Percentiles rank a stretch among this genome's conserved stretches.
Evolutionary conservation across 1,284 basidiomycete species (phyloP).

Genomic region (Leucoagaricus sp.): DNA sequence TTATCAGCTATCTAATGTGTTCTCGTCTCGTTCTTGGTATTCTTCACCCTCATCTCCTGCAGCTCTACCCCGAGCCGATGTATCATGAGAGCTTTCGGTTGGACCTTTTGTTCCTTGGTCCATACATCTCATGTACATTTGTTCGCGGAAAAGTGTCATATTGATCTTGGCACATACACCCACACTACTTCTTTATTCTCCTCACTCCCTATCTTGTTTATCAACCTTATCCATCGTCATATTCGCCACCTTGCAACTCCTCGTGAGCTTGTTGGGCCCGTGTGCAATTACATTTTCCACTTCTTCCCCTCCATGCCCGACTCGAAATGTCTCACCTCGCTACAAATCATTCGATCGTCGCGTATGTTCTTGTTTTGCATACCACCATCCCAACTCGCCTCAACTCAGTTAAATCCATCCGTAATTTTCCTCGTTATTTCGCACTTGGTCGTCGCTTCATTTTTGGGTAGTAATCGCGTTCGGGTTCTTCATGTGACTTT

Average conservation of each 20-base stretch:
- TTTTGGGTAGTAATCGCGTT: not conserved
- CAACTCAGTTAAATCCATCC: no score
- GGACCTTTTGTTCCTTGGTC: not conserved
- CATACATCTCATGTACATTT: not conserved
- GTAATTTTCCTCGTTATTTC: not conserved
- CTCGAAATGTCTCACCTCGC: not conserved
- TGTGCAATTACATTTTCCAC: not conserved
- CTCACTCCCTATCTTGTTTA: not conserved
- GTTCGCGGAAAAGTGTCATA: slow-evolving; percentile 5
- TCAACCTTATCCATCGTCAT: not conserved
- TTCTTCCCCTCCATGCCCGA: not conserved
- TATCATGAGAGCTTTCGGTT: not conserved
- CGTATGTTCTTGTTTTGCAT: no score
- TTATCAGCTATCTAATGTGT: slow-evolving; percentile 10
- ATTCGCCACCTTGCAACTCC: not conserved
- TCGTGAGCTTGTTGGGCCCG: not conserved
- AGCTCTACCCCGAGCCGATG: no score
- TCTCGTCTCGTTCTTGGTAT: not conserved
- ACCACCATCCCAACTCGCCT: not conserved
- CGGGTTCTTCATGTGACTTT: not conserved
- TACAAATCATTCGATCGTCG: no score
- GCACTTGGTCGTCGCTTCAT: not conserved
- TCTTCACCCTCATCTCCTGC: no score
- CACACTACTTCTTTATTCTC: not conserved
- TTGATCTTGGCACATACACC: not conserved